Percentiles rank a stretch among this genome's conserved stretches.
Evolutionary conservation across 202 grass and related monocot genomes (phyloP).

Genomic region (Eragrostis tef): DNA sequence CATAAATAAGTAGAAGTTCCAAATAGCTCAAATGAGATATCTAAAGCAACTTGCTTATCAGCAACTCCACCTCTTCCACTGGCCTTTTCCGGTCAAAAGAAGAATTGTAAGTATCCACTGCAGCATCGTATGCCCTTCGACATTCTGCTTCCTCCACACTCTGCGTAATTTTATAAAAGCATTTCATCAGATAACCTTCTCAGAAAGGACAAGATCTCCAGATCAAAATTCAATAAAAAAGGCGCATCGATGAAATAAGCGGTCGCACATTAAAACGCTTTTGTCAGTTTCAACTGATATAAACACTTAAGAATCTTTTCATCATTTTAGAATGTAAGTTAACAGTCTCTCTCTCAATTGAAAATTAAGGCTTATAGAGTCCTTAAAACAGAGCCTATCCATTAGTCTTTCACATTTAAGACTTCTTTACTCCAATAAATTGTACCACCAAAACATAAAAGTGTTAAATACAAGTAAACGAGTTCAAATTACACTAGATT

Average conservation of each 20-base stretch:
- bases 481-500: not conserved
- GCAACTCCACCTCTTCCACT: slow-evolving; percentile 73
- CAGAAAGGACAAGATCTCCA: not conserved
- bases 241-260: not conserved
- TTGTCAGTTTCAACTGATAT: not conserved
- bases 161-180: slow-evolving; percentile 46
- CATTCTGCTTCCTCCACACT: slow-evolving; percentile 98
- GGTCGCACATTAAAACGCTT: slow-evolving; percentile 3
- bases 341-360: not conserved
- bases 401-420: too few relatives aligned
- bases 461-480: too few relatives aligned
- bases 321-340: not conserved
- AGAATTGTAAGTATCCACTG: slow-evolving; percentile 74
- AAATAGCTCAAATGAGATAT: slow-evolving; percentile 31
- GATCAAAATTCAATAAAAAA: not conserved
- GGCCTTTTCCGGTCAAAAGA: slow-evolving; percentile 74
- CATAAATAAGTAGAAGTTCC: slow-evolving; percentile 18
- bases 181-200: slow-evolving; percentile 36
- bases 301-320: not conserved
- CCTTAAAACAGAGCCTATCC: not conserved
- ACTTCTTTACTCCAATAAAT: too few relatives aligned
- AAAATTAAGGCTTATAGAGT: not conserved
- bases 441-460: too few relatives aligned
- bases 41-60: slow-evolving; percentile 27
- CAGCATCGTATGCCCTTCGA: slow-evolving; percentile 82